Evolutionary conservation across 2,329 filamentous ascomycete species (phyloP), one percentile per base, ranked within the genome.

Genomic region (Fusarium decemcellulare): DNA sequence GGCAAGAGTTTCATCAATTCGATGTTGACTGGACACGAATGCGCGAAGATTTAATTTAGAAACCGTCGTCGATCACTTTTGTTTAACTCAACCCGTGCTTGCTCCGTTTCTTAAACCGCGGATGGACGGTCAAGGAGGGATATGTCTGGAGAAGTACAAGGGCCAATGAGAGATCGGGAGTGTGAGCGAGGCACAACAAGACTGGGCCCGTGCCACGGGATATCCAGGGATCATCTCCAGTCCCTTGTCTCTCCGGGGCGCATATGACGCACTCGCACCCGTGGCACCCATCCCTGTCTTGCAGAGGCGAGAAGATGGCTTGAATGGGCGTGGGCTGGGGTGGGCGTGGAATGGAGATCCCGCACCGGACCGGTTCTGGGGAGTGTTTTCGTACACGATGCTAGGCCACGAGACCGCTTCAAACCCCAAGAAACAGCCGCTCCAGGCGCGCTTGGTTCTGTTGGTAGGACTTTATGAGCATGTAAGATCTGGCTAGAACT

Each of bases 261-360:
- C 72, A 74, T 74, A 74, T 74, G 72, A 74, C 72, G 72, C 72
- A 72, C 68, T 73, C 60, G 59, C 60, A 72, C 72, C 72, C 72
- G 70, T 73, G 65, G 53, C 63, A 66, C 61, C 57, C 32, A 69
- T 72, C 62, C 68, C 57, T 71, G 68, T 48, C 57, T 40, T 71
- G 59, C 67, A 65, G 71, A 71, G 69, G 67, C 63, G 65, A 74
- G 59, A 15, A 59, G 57, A 65, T 61, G 53, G 50, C 46, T 60
- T 61, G 53, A 50, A 46, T 60, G 69, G 59, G 59, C 51, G 70
- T 66, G 61, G 55, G 53, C 50, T 60, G 50, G 53, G 68, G 65
- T 63, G 61, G 65, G 52, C 14, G 68, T 71, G 70, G 60, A 72
- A 63, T 68, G 52, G 43, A 59, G 70, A 73, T 74, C 61, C 61